Conservation (phyloP, 805 yeast species). For the Kodamaea jinghongensis region DNA sequence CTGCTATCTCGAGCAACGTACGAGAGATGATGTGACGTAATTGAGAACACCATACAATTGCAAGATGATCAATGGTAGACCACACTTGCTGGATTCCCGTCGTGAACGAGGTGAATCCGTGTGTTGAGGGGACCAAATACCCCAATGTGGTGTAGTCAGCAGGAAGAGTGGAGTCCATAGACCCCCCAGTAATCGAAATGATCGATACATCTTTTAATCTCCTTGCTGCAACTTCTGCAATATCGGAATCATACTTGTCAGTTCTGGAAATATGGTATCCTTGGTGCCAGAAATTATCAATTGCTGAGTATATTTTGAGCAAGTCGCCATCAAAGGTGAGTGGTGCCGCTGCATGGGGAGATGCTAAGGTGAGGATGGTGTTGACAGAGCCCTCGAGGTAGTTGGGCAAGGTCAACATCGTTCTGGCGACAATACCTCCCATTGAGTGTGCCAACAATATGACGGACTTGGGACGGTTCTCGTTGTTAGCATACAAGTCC, state of each 20-base stretch:
- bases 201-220: constrained; percentile 61
- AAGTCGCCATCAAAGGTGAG: constrained; percentile 91
- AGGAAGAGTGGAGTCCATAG: constrained; percentile 72
- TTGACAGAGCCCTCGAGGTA: constrained; percentile 71
- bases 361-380: constrained; percentile 78
- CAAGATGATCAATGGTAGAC: constrained; percentile 92
- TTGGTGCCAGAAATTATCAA: constrained; percentile 77
- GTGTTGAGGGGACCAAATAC: constrained; percentile 64
- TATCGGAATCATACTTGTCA: neutral
- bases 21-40: constrained; percentile 61
- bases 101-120: constrained; percentile 82
- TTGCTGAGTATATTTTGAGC: constrained; percentile 64
- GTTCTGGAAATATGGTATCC: constrained; percentile 35
- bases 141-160: constrained; percentile 84
- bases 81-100: constrained; percentile 88
- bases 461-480: constrained; percentile 61
- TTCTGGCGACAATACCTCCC: constrained; percentile 95
- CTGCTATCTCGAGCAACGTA: constrained; percentile 58
- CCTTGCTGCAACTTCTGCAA: constrained; percentile 14
- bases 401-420: constrained; percentile 76
- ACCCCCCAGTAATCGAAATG: constrained; percentile 88
- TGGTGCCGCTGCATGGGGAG: constrained; percentile 93
- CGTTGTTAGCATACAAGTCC: constrained; percentile 52
- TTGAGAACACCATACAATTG: constrained; percentile 96
- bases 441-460: constrained; percentile 87